Evolutionary conservation across 1,284 basidiomycete genomes (phyloP), one percentile per base, ranked within the genome.

Genomic region (Violaceomyces palustris): DNA sequence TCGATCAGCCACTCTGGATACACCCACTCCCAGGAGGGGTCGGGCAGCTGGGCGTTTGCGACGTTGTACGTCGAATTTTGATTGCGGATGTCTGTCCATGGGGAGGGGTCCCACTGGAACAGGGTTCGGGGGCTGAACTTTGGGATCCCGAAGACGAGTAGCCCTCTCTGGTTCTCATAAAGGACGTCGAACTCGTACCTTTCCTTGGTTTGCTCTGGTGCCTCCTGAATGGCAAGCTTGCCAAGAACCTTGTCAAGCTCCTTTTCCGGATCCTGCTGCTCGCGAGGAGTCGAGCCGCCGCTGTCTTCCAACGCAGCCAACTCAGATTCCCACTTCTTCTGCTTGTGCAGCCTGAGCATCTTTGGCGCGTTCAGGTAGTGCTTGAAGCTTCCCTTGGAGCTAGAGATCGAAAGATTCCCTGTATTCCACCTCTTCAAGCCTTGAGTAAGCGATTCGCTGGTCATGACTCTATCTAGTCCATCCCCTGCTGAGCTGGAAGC

Each of bases 11-110:
- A 72, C 22, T 67, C 63, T 11, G 48, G 49, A 27, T 72, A 64
- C 15, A 69, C 68, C 69, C 69, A 72, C 32, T 71, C 69, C 69
- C 69, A 72, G 7, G 60, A 62, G 4, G 67, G 61, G 49, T 72
- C 68, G 2, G 69, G 69, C 29, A 72, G 48, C 50, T 72, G 69
- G 11, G 67, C 66, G 29, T 67, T 72, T 23, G 61, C 56, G 29
- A 69, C 63, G 42, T 59, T 66, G 49, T 71, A 67, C 6, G 66
- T 45, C 17, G 65, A 67, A 33, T 63, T 59, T 30, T 54, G 47
- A 39, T 56, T 52, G 14, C 37, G 41, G 7, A 49, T 38, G 23
- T 61, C 58, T 1, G 62, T 66, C 69, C 69, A 72, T 2, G 69
- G 64, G 12, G 64, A 61, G 2, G 69, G 69, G 28, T 72, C 69